Evolutionary conservation across 495 filamentous ascomycete species (phyloP).

Genomic region (Geopyxis carbonaria): DNA sequence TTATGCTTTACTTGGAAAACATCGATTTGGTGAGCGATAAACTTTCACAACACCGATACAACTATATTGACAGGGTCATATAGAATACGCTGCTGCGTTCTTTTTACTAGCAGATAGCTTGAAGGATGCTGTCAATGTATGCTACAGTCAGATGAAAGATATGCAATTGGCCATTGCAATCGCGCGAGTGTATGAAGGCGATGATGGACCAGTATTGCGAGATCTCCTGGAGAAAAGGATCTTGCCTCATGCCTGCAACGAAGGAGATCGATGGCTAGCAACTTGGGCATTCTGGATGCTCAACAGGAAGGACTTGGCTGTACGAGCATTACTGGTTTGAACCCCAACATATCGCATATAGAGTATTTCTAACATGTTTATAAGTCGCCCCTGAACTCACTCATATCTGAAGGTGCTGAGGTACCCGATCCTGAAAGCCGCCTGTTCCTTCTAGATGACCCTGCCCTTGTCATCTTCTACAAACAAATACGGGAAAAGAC

Average conservation of each 20-base stretch:
- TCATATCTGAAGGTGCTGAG: slow-evolving; percentile 47
- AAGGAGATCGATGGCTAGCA: slow-evolving; percentile 84
- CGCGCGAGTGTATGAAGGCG: slow-evolving; percentile 62
- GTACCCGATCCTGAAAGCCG: slow-evolving; percentile 39
- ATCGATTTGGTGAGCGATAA: slow-evolving; percentile 53
- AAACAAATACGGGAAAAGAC: slow-evolving; percentile 72
- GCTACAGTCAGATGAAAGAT: slow-evolving; percentile 69
- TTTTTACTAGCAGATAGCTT: slow-evolving; percentile 82
- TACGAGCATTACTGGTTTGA: slow-evolving; percentile 68
- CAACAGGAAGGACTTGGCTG: slow-evolving; percentile 62
- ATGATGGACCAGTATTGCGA: slow-evolving; percentile 55
- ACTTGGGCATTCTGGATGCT: slow-evolving; percentile 97
- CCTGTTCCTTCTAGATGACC: slow-evolving; percentile 76
- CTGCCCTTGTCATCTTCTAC: slow-evolving; percentile 72
- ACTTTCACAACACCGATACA: not conserved
- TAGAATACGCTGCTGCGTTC: slow-evolving; percentile 89
- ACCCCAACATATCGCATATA: slow-evolving; percentile 2
- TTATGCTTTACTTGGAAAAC: slow-evolving; percentile 85
- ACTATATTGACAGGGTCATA: slow-evolving; percentile 7
- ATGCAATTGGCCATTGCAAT: slow-evolving; percentile 83
- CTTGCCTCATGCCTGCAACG: slow-evolving; percentile 54
- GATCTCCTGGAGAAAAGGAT: slow-evolving; percentile 65
- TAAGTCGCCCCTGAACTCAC: slow-evolving; percentile 52
- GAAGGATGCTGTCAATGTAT: slow-evolving; percentile 69
- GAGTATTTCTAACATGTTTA: slow-evolving; percentile 10